A percentile compares a stretch with the other conserved stretches of the same genome.
These are phyloP conservation scores for Colletotrichum incanum DNA, from an alignment of 2,329 filamentous ascomycete species.

Conservation along the genomic window DNA sequence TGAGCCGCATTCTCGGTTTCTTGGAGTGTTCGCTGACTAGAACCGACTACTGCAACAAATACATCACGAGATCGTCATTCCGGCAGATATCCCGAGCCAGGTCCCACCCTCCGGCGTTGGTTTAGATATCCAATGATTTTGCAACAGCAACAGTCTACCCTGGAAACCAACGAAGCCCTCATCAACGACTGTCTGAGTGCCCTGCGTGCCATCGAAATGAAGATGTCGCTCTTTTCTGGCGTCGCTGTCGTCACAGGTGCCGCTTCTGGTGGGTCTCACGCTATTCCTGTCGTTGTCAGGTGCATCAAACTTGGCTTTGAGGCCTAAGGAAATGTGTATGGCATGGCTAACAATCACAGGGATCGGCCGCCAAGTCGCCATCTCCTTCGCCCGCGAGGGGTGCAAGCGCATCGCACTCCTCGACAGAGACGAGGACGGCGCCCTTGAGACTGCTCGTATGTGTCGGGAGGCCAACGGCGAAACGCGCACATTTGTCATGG, in stretches of 20 bases:
- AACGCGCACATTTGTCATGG: slow-evolving; percentile 47
- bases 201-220: slow-evolving; percentile 20
- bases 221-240: slow-evolving; percentile 49
- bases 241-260: slow-evolving; percentile 53
- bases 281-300: background rate
- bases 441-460: slow-evolving; percentile 52
- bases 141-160: background rate
- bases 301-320: background rate
- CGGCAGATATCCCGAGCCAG: background rate
- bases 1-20: background rate
- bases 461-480: slow-evolving; percentile 49
- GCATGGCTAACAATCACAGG: slow-evolving; percentile 47
- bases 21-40: background rate
- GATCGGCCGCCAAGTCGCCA: slow-evolving; percentile 59
- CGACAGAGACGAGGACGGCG: slow-evolving; percentile 53
- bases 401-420: slow-evolving; percentile 59
- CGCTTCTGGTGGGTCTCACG: slow-evolving; percentile 48
- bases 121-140: background rate
- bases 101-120: background rate
- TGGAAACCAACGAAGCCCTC: slow-evolving; percentile 15
- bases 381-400: slow-evolving; percentile 61
- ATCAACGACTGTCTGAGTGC: slow-evolving; percentile 12
- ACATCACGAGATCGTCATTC: slow-evolving; percentile 24
- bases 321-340: background rate
- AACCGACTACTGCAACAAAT: background rate